Percentiles rank a stretch among this genome's conserved stretches.
These are phyloP conservation scores for Oryza officinalis DNA, from an alignment of 176 grass and related monocot genomes.

Conservation along the genomic window DNA sequence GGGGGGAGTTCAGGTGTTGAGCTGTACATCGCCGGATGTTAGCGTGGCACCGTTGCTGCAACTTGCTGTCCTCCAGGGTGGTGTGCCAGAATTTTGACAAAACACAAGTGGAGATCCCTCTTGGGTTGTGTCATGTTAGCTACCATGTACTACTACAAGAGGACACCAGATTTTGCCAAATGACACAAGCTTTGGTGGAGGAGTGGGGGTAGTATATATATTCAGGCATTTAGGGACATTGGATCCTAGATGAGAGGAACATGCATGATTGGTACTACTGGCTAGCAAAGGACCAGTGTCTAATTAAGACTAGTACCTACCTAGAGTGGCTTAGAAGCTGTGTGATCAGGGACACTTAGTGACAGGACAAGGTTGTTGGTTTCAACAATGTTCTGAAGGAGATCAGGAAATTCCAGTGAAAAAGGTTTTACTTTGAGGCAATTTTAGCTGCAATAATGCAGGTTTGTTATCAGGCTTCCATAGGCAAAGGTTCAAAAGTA, in stretches of 20 bases:
- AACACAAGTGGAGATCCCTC: not conserved
- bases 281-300: constrained; percentile 42
- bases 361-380: not conserved
- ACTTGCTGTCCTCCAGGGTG: constrained; percentile 10
- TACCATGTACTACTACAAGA: not conserved
- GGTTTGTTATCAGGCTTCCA: not conserved
- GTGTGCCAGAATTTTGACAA: not conserved
- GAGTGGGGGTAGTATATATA: not conserved
- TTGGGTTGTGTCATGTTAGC: constrained; percentile 24
- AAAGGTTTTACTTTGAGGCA: not conserved
- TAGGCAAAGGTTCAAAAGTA: not conserved
- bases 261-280: constrained; percentile 39
- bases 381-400: not conserved
- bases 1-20: not conserved
- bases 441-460: not conserved
- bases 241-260: constrained; percentile 44
- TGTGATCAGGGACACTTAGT: not conserved
- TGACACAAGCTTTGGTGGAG: not conserved
- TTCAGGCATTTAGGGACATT: constrained; percentile 19
- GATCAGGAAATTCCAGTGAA: not conserved
- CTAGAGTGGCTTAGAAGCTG: not conserved
- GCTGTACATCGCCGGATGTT: not conserved
- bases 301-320: constrained; percentile 1
- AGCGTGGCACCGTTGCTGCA: constrained; percentile 1
- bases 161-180: not conserved